Percentiles rank a stretch among this genome's conserved stretches.
Conservation (phyloP, 2,329 filamentous ascomycete genomes). For the Ophiocordyceps camponoti-floridani region DNA sequence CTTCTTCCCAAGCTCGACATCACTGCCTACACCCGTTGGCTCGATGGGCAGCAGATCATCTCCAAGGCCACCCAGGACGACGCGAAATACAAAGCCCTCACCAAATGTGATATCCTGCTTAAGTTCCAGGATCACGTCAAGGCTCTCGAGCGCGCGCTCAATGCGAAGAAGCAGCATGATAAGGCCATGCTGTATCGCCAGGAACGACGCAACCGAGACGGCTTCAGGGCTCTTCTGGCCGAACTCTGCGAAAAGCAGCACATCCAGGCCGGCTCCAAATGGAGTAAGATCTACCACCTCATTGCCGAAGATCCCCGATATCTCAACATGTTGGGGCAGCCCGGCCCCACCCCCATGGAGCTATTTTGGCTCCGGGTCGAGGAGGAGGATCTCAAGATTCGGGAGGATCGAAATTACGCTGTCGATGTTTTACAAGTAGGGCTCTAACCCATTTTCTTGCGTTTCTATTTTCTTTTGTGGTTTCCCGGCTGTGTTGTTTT, state of each 20-base stretch:
- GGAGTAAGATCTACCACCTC: conserved; percentile 60
- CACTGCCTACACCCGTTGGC: conserved; percentile 90
- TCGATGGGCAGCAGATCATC: conserved; percentile 70
- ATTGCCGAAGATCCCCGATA: conserved; percentile 74
- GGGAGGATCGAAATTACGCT: conserved; percentile 65
- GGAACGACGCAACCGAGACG: conserved; percentile 75
- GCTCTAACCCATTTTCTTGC: conserved; percentile 3
- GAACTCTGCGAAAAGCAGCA: conserved; percentile 60
- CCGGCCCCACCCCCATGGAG: conserved; percentile 72
- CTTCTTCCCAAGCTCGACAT: conserved; percentile 66
- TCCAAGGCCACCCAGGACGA: conserved; percentile 63
- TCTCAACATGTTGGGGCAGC: conserved; percentile 62
- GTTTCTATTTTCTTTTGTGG: neutral
- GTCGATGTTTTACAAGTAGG: conserved; percentile 76
- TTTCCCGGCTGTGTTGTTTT: neutral
- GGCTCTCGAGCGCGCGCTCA: conserved; percentile 74
- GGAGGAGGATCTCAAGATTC: conserved; percentile 77
- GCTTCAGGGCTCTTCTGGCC: conserved; percentile 54
- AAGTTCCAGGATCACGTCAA: conserved; percentile 95
- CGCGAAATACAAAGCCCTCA: conserved; percentile 71
- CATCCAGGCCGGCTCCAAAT: conserved; percentile 81
- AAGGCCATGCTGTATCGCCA: conserved; percentile 65
- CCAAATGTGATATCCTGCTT: conserved; percentile 75
- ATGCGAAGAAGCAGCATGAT: conserved; percentile 75
- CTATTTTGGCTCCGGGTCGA: conserved; percentile 94